Evolutionary conservation across 129 eudicot genomes (phyloP).

Genomic region (Centaurea solstitialis): DNA sequence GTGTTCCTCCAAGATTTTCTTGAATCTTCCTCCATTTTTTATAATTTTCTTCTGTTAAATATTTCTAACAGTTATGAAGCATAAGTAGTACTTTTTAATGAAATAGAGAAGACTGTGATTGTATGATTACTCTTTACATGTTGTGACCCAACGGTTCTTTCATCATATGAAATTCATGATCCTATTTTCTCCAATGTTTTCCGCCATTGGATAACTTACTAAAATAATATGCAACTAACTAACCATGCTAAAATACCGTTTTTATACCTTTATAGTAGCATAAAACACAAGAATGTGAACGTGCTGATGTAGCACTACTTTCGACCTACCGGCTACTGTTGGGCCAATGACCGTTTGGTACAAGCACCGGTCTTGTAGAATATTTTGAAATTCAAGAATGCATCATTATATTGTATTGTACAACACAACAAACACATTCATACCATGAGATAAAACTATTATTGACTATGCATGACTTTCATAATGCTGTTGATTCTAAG

Average conservation of each 20-base stretch:
- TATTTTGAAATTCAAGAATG: slow-evolving; percentile 1
- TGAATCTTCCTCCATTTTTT: slow-evolving; percentile 10
- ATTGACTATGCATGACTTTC: slow-evolving; percentile 9
- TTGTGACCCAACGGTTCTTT: slow-evolving; percentile 35
- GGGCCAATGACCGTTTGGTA: not conserved
- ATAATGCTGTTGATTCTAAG: slow-evolving; percentile 26
- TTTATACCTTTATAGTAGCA: not conserved
- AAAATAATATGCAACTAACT: not conserved
- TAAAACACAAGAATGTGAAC: not conserved
- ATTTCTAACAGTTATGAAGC: not conserved
- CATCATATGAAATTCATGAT: slow-evolving; percentile 33
- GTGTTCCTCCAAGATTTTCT: slow-evolving; percentile 15
- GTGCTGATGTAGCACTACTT: not conserved
- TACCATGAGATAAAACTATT: slow-evolving; percentile 7
- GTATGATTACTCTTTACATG: slow-evolving; percentile 21
- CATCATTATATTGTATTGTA: slow-evolving; percentile 10
- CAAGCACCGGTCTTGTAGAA: not conserved
- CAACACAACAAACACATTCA: slow-evolving; percentile 26
- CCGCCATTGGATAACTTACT: not conserved
- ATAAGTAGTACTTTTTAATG: not conserved
- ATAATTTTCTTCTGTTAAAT: not conserved
- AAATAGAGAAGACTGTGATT: slow-evolving; percentile 22
- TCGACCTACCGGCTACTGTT: not conserved
- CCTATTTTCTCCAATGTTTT: not conserved
- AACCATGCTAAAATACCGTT: not conserved